A percentile compares a stretch with the other conserved stretches of the same genome.
These are phyloP conservation scores for Phytophthora uliginosa DNA, from an alignment of 352 stramenopile genomes.

Conservation along the genomic window DNA sequence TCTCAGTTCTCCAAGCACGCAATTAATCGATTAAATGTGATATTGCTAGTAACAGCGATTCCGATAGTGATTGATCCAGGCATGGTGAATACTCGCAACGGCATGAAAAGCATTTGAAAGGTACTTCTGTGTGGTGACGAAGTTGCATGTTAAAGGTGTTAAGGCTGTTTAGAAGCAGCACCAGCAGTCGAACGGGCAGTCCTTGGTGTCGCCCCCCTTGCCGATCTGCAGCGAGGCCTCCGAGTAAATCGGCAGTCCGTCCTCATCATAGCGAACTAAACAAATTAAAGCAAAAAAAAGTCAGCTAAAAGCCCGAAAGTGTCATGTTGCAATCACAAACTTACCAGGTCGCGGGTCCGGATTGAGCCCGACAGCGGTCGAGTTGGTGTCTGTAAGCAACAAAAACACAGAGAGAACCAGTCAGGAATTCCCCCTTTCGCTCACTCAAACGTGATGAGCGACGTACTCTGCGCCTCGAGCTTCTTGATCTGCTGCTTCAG, in stretches of 20 bases:
- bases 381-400: slow-evolving; percentile 76
- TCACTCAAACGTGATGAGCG: background rate
- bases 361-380: slow-evolving; percentile 68
- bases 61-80: too few species aligned
- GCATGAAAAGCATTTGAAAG: background rate
- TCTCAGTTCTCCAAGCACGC: too few species aligned
- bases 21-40: too few species aligned
- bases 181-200: slow-evolving; percentile 94
- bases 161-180: slow-evolving; percentile 82
- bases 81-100: too few species aligned
- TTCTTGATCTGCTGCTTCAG: slow-evolving; percentile 86
- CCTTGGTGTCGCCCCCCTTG: slow-evolving; percentile 83
- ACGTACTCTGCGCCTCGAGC: slow-evolving; percentile 84
- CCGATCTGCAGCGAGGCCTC: slow-evolving; percentile 87
- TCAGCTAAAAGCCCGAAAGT: slow-evolving; percentile 7
- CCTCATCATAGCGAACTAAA: slow-evolving; percentile 86
- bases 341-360: slow-evolving; percentile 82
- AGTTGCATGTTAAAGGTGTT: slow-evolving; percentile 1
- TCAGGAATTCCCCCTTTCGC: background rate
- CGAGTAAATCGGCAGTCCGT: slow-evolving; percentile 90
- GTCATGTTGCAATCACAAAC: background rate
- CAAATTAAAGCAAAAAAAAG: background rate
- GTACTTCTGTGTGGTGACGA: background rate
- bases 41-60: too few species aligned
- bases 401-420: slow-evolving; percentile 3